Conservation (phyloP, 805 yeast genomes). For the Kockiozyma suomiensis region DNA sequence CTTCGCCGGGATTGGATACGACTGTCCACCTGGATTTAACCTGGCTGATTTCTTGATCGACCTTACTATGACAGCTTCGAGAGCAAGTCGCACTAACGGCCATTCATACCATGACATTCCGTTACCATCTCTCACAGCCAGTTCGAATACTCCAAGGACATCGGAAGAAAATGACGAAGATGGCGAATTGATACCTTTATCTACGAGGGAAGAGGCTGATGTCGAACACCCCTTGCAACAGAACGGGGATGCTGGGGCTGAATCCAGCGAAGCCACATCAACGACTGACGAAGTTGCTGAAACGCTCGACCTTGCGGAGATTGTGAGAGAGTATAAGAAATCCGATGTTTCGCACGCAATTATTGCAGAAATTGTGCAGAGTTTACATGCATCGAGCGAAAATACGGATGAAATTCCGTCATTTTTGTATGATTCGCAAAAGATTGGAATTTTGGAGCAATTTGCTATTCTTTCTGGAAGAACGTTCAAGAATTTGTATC, state of each 20-base stretch:
- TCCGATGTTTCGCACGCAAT: slow-evolving; percentile 38
- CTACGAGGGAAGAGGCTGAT: slow-evolving; percentile 14
- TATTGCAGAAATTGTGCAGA: slow-evolving; percentile 37
- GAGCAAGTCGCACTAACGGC: slow-evolving; percentile 11
- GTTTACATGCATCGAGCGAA: slow-evolving; percentile 14
- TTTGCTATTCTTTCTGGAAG: slow-evolving; percentile 75
- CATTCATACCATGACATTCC: slow-evolving; percentile 1
- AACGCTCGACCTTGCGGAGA: slow-evolving; percentile 34
- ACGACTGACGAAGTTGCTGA: background rate
- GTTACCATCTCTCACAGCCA: background rate
- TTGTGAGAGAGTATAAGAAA: slow-evolving; percentile 39
- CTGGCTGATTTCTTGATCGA: slow-evolving; percentile 86
- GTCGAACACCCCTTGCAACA: slow-evolving; percentile 1
- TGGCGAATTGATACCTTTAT: slow-evolving; percentile 21
- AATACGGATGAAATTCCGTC: slow-evolving; percentile 20
- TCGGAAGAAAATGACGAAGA: slow-evolving; percentile 3
- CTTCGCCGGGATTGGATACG: slow-evolving; percentile 72
- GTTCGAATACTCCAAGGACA: background rate
- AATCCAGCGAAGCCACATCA: background rate
- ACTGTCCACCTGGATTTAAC: slow-evolving; percentile 87
- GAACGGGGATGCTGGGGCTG: slow-evolving; percentile 7
- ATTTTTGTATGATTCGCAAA: slow-evolving; percentile 38
- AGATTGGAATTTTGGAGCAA: slow-evolving; percentile 67
- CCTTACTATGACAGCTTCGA: slow-evolving; percentile 66
- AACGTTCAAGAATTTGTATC: slow-evolving; percentile 86